These are phyloP conservation scores for Eragrostis curvula DNA, from an alignment of 176 grass and related monocot species.

Conservation along the genomic window DNA sequence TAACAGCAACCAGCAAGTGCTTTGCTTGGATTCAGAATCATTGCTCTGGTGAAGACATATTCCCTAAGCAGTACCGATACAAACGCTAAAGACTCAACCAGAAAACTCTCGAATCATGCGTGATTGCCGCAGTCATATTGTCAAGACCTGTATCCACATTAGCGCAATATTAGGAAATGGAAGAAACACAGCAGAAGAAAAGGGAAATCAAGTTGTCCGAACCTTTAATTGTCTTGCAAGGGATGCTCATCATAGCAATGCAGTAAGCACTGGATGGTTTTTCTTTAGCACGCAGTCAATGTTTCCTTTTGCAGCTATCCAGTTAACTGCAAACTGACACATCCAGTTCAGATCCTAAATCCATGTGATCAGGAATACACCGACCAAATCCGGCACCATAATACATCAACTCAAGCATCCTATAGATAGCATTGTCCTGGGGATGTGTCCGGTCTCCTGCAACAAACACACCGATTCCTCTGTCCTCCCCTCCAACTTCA, in stretches of 20 bases:
- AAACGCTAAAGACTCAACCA: background rate
- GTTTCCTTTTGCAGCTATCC: slow-evolving; percentile 7
- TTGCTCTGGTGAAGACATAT: slow-evolving; percentile 7
- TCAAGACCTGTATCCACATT: slow-evolving; percentile 2
- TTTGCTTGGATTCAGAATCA: background rate
- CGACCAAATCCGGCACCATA: slow-evolving; percentile 34
- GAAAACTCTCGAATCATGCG: background rate
- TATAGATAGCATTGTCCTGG: slow-evolving; percentile 42
- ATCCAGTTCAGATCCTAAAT: slow-evolving; percentile 42
- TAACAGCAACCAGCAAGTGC: background rate
- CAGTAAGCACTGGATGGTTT: background rate
- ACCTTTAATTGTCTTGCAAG: background rate
- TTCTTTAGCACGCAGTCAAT: slow-evolving; percentile 3
- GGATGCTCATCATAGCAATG: slow-evolving; percentile 16
- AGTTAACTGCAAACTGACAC: slow-evolving; percentile 33
- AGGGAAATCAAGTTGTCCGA: background rate
- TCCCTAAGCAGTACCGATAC: background rate
- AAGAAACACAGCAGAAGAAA: background rate
- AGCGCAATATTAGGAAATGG: background rate
- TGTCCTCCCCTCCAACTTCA: slow-evolving; percentile 46
- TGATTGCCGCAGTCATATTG: background rate
- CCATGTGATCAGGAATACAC: slow-evolving; percentile 7
- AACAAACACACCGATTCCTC: slow-evolving; percentile 53
- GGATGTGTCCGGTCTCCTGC: slow-evolving; percentile 55
- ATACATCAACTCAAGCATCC: slow-evolving; percentile 57